A percentile compares a stretch with the other conserved stretches of the same genome.
phyloP scores from a whole-genome alignment of 176 grass and related monocot species.

The Cymbopogon citratus region DNA sequence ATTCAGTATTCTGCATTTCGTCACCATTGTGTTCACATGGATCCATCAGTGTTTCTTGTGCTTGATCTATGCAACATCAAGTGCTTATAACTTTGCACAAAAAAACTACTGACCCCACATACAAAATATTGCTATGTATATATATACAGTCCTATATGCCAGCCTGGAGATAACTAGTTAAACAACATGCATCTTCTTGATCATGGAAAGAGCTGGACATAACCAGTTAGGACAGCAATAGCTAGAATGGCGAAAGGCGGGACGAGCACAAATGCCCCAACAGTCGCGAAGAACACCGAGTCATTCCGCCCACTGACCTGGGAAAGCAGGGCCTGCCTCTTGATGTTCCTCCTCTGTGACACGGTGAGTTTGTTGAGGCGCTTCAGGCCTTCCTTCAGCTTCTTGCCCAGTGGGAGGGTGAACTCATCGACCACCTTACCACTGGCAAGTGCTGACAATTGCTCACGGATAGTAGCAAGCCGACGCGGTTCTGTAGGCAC shows the following conservation, averaged over 20 bases:
- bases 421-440: conserved; percentile 55
- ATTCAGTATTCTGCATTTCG: not conserved
- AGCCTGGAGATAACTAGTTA: conserved; percentile 14
- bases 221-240: conserved; percentile 73
- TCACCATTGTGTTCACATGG: not conserved
- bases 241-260: conserved; percentile 73
- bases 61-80: conserved; percentile 11
- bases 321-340: conserved; percentile 74
- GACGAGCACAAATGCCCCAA: conserved; percentile 74
- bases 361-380: conserved; percentile 50
- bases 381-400: conserved; percentile 62
- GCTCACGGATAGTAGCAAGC: conserved; percentile 53
- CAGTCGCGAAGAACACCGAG: conserved; percentile 72
- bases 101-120: conserved; percentile 18
- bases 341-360: conserved; percentile 85
- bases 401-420: conserved; percentile 76
- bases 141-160: conserved; percentile 13
- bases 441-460: conserved; percentile 44
- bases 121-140: conserved; percentile 22
- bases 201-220: conserved; percentile 84
- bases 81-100: conserved; percentile 5
- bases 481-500: not conserved
- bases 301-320: conserved; percentile 69
- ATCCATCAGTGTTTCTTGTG: not conserved
- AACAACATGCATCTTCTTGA: not conserved